Percentiles rank a stretch among this genome's conserved stretches.
phyloP scores from a whole-genome alignment of 1,284 basidiomycete genomes.

The Microbotryomycetes sp. region DNA sequence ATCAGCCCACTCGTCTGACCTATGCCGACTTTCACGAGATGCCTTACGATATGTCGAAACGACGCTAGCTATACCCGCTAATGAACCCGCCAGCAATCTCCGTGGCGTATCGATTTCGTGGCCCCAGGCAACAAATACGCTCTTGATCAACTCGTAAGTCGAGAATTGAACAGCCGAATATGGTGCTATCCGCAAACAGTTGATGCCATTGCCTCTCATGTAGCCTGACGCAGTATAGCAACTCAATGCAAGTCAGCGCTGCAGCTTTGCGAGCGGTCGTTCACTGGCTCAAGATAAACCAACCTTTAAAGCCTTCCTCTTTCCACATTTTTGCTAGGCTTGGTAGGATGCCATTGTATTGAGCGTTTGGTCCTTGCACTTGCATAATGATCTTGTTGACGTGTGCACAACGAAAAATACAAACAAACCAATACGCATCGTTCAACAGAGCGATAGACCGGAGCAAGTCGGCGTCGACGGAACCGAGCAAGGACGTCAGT shows the following conservation, averaged over 20 bases:
- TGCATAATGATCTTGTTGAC: constrained; percentile 22
- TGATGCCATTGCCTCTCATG: constrained; percentile 36
- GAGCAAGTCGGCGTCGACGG: not conserved
- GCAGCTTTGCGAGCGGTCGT: not conserved
- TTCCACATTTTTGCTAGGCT: constrained; percentile 37
- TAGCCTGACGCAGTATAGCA: constrained; percentile 16
- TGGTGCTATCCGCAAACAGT: constrained; percentile 36
- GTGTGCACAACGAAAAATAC: not conserved
- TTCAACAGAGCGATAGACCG: not conserved
- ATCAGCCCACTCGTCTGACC: not conserved
- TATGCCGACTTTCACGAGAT: not conserved
- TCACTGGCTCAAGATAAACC: not conserved
- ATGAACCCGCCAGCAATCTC: constrained; percentile 31
- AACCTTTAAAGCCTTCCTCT: constrained; percentile 36
- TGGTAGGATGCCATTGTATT: constrained; percentile 33
- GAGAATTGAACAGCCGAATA: constrained; percentile 42
- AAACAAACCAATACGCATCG: not conserved
- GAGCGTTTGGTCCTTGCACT: constrained; percentile 37
- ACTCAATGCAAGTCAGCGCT: not conserved
- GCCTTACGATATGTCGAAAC: constrained; percentile 32
- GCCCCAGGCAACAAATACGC: constrained; percentile 19
- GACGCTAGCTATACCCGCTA: constrained; percentile 36
- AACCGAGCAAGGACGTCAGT: not conserved
- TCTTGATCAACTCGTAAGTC: constrained; percentile 44
- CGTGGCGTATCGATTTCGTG: constrained; percentile 34